Base-by-base conservation (phyloP, 1,139 yeast genomes). In the Oligophagozyma castellii region DNA sequence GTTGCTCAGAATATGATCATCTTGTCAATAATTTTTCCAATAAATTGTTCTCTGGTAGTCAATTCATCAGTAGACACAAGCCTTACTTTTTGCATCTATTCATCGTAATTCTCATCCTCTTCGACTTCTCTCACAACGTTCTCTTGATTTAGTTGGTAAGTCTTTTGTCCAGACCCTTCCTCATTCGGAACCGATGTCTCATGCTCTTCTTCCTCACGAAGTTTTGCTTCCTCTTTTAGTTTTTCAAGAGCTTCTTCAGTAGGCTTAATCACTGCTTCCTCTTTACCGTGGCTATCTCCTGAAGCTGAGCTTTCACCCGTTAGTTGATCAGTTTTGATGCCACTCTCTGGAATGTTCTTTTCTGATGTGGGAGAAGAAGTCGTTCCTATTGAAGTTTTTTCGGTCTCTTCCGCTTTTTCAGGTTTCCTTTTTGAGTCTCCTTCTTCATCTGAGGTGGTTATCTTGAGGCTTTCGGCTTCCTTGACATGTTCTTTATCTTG, bases 51-150 rank as follows among this genome's bases (percentile, higher is more conserved):
- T n/a, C n/a, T n/a, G n/a, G n/a, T n/a, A n/a, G n/a, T n/a, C n/a
- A n/a, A n/a, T n/a, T n/a, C n/a, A n/a, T n/a, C n/a, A n/a, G n/a
- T n/a, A n/a, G n/a, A n/a, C n/a, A n/a, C n/a, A n/a, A n/a, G n/a
- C n/a, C n/a, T n/a, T n/a, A n/a, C n/a, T n/a, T n/a, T n/a, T n/a
- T n/a, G n/a, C 43, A 49, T 67, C 22, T 69, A 83, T 34, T 77
- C 92, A 49, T 80, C 93, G 49, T 80, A 80, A 48, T 80, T 70
- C 46, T 77, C 86, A 48, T 80, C 93, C 46, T 79, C 93, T 30
- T 76, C 86, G 15, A 80, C 73, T 41, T 73, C 67, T 46, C 93
- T 65, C 50, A 77, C 72, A 14, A 80, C 83, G 18, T 77, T 73
- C 40, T 76, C 89, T 35, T 39, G 43, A 19, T 38, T 48, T 18